Conservation (phyloP, 2,329 filamentous ascomycete species). For the Alternaria sp. region DNA sequence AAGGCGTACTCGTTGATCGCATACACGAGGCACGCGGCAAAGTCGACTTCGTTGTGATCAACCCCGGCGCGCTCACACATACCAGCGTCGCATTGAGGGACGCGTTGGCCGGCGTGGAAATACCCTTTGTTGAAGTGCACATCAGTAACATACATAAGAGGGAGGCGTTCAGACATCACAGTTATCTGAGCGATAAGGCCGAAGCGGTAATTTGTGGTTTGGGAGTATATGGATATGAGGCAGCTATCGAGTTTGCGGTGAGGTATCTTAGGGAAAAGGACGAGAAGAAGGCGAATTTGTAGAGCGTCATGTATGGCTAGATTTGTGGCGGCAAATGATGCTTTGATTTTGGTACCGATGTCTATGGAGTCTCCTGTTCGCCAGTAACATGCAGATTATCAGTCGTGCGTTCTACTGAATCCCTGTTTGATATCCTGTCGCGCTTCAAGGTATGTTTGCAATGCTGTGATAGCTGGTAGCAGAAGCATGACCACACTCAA, state of each 20-base stretch:
- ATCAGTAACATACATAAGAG: conserved; percentile 77
- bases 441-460: conserved; percentile 40
- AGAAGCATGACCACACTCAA: conserved; percentile 42
- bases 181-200: conserved; percentile 79
- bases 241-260: conserved; percentile 55
- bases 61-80: conserved; percentile 78
- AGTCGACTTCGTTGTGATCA: conserved; percentile 75
- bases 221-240: conserved; percentile 58
- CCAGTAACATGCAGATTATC: not conserved
- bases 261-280: conserved; percentile 30
- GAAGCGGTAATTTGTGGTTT: conserved; percentile 76
- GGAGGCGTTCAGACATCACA: conserved; percentile 73
- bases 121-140: conserved; percentile 82
- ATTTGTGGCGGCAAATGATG: not conserved
- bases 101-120: conserved; percentile 71
- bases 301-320: not conserved
- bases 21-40: conserved; percentile 71
- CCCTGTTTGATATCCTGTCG: conserved; percentile 31
- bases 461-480: conserved; percentile 35
- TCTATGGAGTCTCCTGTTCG: not conserved
- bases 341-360: not conserved
- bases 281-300: not conserved
- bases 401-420: conserved; percentile 1
- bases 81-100: conserved; percentile 80
- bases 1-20: conserved; percentile 76